Evolutionary conservation across 140 eudicot species (phyloP).

Genomic region (Stevia rebaudiana): DNA sequence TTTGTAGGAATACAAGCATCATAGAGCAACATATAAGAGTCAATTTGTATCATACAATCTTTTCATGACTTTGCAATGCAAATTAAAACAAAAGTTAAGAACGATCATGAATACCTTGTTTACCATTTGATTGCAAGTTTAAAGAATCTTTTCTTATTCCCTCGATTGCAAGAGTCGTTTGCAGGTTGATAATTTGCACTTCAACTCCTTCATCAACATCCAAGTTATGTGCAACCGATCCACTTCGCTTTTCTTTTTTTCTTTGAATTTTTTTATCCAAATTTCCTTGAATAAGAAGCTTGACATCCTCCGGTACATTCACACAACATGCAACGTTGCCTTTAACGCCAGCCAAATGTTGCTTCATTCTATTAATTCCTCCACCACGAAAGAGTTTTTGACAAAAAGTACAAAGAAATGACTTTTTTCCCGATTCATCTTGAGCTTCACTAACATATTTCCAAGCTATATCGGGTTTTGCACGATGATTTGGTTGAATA

Average conservation of each 20-base stretch:
- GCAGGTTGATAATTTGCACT: background rate
- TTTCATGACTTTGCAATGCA: background rate
- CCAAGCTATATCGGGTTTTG: slow-evolving; percentile 6
- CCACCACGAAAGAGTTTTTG: slow-evolving; percentile 11
- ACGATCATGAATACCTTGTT: background rate
- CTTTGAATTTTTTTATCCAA: background rate
- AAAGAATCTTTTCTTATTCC: background rate
- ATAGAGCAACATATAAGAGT: background rate
- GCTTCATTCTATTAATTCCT: slow-evolving; percentile 14
- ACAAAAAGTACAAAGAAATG: background rate
- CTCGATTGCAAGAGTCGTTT: background rate
- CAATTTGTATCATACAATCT: background rate
- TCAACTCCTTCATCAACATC: background rate
- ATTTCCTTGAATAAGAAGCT: slow-evolving; percentile 7
- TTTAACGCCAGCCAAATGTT: slow-evolving; percentile 11
- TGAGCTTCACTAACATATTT: background rate
- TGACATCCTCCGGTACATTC: slow-evolving; percentile 5
- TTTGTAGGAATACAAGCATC: background rate
- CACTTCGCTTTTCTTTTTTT: background rate
- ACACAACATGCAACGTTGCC: slow-evolving; percentile 4
- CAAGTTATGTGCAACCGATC: background rate
- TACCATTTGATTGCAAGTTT: background rate
- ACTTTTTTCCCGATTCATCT: slow-evolving; percentile 12
- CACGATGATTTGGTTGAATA: background rate
- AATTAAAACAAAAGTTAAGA: background rate